Conservation (phyloP, 805 yeast species). For the Myxozyma neglecta region DNA sequence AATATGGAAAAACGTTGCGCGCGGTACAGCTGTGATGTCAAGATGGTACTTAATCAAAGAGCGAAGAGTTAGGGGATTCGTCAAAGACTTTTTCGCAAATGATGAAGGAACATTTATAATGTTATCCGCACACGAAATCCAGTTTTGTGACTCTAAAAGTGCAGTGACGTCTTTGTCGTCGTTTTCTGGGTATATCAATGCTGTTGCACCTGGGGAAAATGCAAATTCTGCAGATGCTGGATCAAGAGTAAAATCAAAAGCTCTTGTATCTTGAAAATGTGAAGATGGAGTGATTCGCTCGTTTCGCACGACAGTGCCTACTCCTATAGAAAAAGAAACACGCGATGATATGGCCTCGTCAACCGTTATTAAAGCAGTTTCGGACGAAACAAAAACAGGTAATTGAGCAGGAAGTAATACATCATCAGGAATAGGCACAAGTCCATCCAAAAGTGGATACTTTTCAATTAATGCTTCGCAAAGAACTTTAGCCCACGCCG, state of each 20-base stretch:
- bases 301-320: conserved; percentile 54
- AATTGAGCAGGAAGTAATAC: conserved; percentile 46
- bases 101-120: conserved; percentile 44
- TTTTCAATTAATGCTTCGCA: conserved; percentile 37
- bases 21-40: conserved; percentile 80
- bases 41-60: conserved; percentile 73
- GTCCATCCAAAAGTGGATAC: conserved; percentile 24
- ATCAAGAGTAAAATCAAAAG: conserved; percentile 46
- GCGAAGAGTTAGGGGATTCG: conserved; percentile 68
- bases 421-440: conserved; percentile 40
- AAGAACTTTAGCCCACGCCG: conserved; percentile 55
- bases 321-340: conserved; percentile 18
- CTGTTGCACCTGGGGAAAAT: conserved; percentile 74
- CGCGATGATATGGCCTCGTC: neutral
- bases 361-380: neutral
- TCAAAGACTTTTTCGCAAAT: conserved; percentile 48
- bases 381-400: conserved; percentile 38
- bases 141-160: conserved; percentile 66
- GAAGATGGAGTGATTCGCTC: conserved; percentile 61
- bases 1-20: conserved; percentile 73
- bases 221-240: conserved; percentile 1
- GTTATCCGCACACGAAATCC: conserved; percentile 71
- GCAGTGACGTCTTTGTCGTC: conserved; percentile 60
- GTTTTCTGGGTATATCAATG: conserved; percentile 75
- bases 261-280: conserved; percentile 91